Conservation (phyloP, 345 rosid species). For the Leavenworthia alabamica region DNA sequence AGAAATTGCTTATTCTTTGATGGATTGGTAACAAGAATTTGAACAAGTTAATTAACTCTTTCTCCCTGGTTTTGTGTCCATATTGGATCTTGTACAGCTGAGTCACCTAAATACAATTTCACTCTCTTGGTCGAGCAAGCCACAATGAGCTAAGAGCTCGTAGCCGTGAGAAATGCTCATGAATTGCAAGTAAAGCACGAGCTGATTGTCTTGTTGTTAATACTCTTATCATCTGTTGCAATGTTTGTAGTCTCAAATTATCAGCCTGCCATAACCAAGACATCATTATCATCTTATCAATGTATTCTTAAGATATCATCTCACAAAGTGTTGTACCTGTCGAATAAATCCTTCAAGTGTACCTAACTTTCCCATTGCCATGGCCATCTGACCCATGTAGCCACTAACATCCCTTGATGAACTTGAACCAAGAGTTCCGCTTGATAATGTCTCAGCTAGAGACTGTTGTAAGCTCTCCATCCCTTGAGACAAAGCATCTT, state of each 20-base stretch:
- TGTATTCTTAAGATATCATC: not conserved
- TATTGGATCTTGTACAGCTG: constrained; percentile 29
- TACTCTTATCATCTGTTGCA: constrained; percentile 91
- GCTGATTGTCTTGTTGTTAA: constrained; percentile 89
- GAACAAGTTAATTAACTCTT: constrained; percentile 16
- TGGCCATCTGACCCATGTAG: constrained; percentile 99
- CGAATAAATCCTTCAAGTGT: constrained; percentile 94
- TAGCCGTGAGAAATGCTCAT: constrained; percentile 78
- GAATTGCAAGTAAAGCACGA: constrained; percentile 86
- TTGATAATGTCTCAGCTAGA: constrained; percentile 80
- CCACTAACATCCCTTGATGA: constrained; percentile 84
- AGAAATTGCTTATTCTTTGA: constrained; percentile 20
- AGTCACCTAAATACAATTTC: constrained; percentile 20
- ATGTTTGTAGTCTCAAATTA: constrained; percentile 82
- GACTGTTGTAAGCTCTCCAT: constrained; percentile 99
- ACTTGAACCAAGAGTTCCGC: constrained; percentile 81
- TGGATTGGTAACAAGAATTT: constrained; percentile 10
- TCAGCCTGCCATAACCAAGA: constrained; percentile 59
- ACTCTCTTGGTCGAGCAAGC: constrained; percentile 96
- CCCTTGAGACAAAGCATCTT: constrained; percentile 98
- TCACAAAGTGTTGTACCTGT: constrained; percentile 49
- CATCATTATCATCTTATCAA: not conserved
- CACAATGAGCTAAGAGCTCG: constrained; percentile 97
- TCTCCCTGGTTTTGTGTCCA: constrained; percentile 22
- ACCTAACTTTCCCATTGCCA: constrained; percentile 99